phyloP scores from a whole-genome alignment of 169 alveolate species.

The Ophryocystis elektroscirrha region DNA sequence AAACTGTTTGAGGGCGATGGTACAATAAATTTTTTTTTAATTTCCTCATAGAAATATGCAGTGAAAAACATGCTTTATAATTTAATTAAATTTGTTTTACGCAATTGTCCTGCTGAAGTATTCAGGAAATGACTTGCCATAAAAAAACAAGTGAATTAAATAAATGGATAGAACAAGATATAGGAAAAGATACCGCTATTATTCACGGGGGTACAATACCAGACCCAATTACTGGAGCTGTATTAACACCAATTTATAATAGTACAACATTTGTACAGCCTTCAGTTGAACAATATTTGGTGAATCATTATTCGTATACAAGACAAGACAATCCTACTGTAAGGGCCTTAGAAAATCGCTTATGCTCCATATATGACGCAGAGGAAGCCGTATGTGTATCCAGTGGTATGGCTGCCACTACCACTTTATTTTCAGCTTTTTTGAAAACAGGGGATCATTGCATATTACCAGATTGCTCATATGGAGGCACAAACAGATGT shows the following conservation, averaged over 20 bases:
- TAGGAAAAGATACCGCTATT: too few species aligned
- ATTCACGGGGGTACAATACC: too few species aligned
- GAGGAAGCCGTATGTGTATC: slow-evolving; percentile 13
- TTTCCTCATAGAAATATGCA: too few species aligned
- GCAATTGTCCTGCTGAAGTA: too few species aligned
- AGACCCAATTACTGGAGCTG: slow-evolving; percentile 23
- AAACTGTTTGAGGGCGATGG: too few species aligned
- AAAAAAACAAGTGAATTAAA: too few species aligned
- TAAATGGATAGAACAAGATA: too few species aligned
- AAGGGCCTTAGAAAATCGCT: slow-evolving; percentile 20
- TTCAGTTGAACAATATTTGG: slow-evolving; percentile 12
- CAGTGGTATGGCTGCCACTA: slow-evolving; percentile 39
- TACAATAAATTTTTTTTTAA: too few species aligned
- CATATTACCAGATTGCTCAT: slow-evolving; percentile 28
- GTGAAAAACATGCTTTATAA: too few species aligned
- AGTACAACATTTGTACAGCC: slow-evolving; percentile 32
- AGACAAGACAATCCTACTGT: slow-evolving; percentile 37
- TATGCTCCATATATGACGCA: slow-evolving; percentile 31
- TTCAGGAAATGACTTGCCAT: too few species aligned
- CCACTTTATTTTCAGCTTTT: slow-evolving; percentile 12
- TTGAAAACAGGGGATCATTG: slow-evolving; percentile 16
- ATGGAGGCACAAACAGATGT: slow-evolving; percentile 34
- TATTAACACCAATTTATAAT: slow-evolving; percentile 28
- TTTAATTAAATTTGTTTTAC: too few species aligned
- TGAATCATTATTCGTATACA: slow-evolving; percentile 29